Evolutionary conservation across 371 early-diverging fungal genomes (phyloP).

Genomic region (Rhizomucor miehei): DNA sequence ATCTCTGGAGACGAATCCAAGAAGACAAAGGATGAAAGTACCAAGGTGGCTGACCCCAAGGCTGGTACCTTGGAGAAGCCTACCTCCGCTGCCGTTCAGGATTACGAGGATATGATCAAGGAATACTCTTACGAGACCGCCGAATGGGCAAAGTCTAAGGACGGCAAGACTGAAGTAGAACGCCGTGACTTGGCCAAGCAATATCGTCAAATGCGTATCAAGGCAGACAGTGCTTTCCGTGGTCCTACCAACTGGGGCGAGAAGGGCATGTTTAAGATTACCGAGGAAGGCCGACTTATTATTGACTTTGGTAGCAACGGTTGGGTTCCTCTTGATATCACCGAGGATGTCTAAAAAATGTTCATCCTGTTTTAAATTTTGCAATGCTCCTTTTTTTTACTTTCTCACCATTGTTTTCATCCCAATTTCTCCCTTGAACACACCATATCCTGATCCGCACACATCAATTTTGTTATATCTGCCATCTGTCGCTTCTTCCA

Average conservation of each 20-base stretch:
- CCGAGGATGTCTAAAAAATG: conserved; percentile 21
- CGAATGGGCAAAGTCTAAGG: conserved; percentile 22
- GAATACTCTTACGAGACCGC: conserved; percentile 25
- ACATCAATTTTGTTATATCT: too few relatives aligned
- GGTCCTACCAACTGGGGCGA: conserved; percentile 33
- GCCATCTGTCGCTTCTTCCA: too few relatives aligned
- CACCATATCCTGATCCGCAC: too few relatives aligned
- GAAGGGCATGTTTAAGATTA: conserved; percentile 18
- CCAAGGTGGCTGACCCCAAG: conserved; percentile 14
- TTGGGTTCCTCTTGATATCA: conserved; percentile 22
- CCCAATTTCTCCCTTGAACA: too few relatives aligned
- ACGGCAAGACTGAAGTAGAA: conserved; percentile 7
- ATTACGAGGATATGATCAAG: conserved; percentile 18
- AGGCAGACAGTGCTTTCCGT: conserved; percentile 31
- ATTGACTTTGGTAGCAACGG: conserved; percentile 19
- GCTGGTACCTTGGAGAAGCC: conserved; percentile 13
- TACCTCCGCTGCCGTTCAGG: conserved; percentile 16
- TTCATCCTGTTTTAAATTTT: too few relatives aligned
- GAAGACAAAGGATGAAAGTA: conserved; percentile 27
- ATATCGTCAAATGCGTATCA: conserved; percentile 29
- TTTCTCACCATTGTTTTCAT: too few relatives aligned
- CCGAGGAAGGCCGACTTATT: conserved; percentile 12
- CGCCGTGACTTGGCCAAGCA: conserved; percentile 24
- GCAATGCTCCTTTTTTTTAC: too few relatives aligned
- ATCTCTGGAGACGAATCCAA: conserved; percentile 25